Evolutionary conservation across 257 asterid species (phyloP), one percentile per base, ranked within the genome.

Genomic region (Salvia splendens): DNA sequence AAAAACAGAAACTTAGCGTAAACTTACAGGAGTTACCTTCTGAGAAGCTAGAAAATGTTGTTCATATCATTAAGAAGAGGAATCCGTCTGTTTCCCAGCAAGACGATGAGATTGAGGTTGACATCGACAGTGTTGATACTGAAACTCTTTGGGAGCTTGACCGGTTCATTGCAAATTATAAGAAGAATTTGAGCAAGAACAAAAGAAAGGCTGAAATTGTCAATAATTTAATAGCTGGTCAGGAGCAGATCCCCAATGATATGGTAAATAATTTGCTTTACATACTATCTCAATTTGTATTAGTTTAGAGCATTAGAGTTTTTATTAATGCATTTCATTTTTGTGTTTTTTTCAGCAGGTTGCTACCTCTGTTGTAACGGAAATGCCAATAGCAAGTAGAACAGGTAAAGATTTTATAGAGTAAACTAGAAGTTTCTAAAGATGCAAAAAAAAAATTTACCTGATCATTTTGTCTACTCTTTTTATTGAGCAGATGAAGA

Each of bases 121-220:
- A 91, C 67, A 91, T 91, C 46, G 97, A 91, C 72, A 84, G 80
- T 69, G 93, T 91, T 57, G 97, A 91, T 77, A 85, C 91, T 8
- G 97, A 91, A 78, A 91, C 97, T 71, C 89, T 91, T 56, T 91
- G 97, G 97, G 97, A 91, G 87, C 96, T 91, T 48, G 97, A 91
- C 73, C 81, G 97, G 80, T 91, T 88, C 85, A 79, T 91, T 64
- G 79, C 92, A 42, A 86, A 91, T 77, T 85, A 76, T 76, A 85
- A 82, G 75, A 91, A 86, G 86, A 84, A 82, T 70, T 52, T 82
- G 82, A 85, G 81, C 88, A 91, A 91, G 88, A 85, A 79, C 80
- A 88, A 84, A 79, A 79, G 88, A 72, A 77, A 82, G 70, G 81
- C 82, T 58, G 95, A 86, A 64, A 78, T 56, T 69, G 79, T 72